Percentiles rank a stretch among this genome's conserved stretches.
phyloP scores from a whole-genome alignment of 208 protist species.

The Phytomonas francai region DNA sequence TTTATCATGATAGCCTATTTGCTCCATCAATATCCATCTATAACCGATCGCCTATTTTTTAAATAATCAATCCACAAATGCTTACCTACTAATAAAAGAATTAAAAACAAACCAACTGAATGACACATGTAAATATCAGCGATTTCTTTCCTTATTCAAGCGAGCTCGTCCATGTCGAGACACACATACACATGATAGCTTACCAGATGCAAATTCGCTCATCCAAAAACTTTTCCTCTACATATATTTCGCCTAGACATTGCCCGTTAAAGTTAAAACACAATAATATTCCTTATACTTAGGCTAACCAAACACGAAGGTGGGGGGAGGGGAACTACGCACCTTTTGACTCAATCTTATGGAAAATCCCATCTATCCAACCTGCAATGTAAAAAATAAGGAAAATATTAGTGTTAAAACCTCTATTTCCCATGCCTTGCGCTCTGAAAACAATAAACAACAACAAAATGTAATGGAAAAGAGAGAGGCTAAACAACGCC shows the following conservation, averaged over 20 bases:
- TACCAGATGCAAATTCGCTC: neutral
- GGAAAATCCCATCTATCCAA: neutral
- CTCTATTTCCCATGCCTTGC: neutral
- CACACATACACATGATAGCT: neutral
- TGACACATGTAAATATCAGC: neutral
- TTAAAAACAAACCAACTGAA: neutral
- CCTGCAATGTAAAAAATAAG: neutral
- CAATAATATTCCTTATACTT: neutral
- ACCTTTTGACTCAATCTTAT: neutral
- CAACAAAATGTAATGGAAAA: neutral
- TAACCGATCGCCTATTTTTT: neutral
- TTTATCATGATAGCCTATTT: neutral
- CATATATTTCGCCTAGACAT: neutral
- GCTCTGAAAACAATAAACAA: neutral
- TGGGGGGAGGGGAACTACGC: neutral
- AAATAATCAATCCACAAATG: neutral
- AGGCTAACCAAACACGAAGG: neutral
- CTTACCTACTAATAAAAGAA: neutral
- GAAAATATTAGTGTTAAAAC: neutral
- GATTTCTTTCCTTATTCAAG: too few species aligned
- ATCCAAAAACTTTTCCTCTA: neutral
- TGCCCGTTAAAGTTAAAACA: neutral
- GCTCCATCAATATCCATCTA: neutral
- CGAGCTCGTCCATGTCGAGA: too few species aligned
- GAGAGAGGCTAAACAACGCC: neutral